A percentile compares a stretch with the other conserved stretches of the same genome.
phyloP scores from a whole-genome alignment of 2,329 filamentous ascomycete genomes.

The Colletotrichum incanum region DNA sequence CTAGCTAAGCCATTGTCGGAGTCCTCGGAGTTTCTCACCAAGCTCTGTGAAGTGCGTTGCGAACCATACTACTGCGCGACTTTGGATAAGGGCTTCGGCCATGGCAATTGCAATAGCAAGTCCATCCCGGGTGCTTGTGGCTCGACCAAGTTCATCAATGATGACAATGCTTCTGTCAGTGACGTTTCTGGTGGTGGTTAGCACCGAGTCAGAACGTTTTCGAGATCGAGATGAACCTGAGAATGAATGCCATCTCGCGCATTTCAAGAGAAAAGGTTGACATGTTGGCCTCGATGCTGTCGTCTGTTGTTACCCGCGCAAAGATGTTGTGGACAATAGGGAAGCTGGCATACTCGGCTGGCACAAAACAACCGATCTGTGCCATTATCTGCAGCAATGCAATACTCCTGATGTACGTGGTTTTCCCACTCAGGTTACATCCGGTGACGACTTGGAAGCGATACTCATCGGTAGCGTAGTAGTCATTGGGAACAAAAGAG shows the following conservation, averaged over 20 bases:
- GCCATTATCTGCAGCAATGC: conserved; percentile 93
- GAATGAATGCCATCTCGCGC: conserved; percentile 94
- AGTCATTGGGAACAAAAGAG: conserved; percentile 89
- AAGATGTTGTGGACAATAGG: conserved; percentile 88
- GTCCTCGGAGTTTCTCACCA: conserved; percentile 52
- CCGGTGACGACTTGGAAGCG: conserved; percentile 96
- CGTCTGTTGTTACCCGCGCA: conserved; percentile 87
- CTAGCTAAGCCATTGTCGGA: background rate
- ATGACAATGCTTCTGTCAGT: conserved; percentile 84
- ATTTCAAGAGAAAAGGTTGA: conserved; percentile 97
- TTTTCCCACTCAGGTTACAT: conserved; percentile 98
- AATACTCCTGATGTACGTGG: conserved; percentile 90
- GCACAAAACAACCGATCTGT: conserved; percentile 92
- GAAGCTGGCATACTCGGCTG: conserved; percentile 86
- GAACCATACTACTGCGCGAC: conserved; percentile 88
- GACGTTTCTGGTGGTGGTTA: conserved; percentile 69
- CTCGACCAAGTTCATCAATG: conserved; percentile 92
- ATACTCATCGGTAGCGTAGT: conserved; percentile 84
- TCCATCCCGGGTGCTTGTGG: conserved; percentile 91
- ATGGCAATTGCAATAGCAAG: conserved; percentile 92
- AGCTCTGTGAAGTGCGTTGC: conserved; percentile 93
- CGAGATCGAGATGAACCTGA: conserved; percentile 64
- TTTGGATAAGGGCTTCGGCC: conserved; percentile 88
- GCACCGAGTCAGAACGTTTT: fast-evolving
- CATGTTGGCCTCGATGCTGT: conserved; percentile 90